phyloP scores from a whole-genome alignment of 2,329 filamentous ascomycete genomes.

The Penicillium aurantiogriseum region DNA sequence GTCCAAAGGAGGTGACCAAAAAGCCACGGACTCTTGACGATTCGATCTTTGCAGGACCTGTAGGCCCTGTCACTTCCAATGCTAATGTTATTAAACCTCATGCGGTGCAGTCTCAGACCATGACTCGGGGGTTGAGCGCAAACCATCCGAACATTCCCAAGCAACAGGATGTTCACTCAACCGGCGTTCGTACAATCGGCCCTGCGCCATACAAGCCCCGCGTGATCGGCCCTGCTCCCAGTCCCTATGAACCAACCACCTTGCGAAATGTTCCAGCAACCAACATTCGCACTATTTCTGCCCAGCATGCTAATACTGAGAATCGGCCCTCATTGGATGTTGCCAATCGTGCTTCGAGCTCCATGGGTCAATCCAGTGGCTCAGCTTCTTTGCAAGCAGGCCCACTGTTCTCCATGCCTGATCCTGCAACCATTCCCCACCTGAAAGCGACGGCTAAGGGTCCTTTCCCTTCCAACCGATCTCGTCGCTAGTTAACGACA shows the following conservation, averaged over 20 bases:
- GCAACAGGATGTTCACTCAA: neutral
- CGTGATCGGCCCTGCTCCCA: neutral
- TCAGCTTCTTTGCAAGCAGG: neutral
- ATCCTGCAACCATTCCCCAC: neutral
- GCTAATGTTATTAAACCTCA: neutral
- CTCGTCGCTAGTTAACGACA: neutral
- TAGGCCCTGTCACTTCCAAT: neutral
- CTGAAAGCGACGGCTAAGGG: neutral
- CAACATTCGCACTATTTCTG: neutral
- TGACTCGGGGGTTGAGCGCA: neutral
- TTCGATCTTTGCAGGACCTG: neutral
- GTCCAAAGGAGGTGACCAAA: neutral
- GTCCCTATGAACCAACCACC: neutral
- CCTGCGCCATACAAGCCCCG: neutral
- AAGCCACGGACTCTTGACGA: neutral
- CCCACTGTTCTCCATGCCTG: neutral
- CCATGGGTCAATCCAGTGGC: neutral
- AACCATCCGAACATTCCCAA: neutral
- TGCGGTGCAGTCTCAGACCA: neutral
- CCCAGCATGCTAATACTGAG: neutral
- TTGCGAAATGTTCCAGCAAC: neutral
- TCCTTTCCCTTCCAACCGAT: neutral
- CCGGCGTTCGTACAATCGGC: neutral
- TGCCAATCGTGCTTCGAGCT: neutral
- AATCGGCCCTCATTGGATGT: neutral